Conservation (phyloP, 768 basidiomycete genomes). For the Holtermannia corniformis region DNA sequence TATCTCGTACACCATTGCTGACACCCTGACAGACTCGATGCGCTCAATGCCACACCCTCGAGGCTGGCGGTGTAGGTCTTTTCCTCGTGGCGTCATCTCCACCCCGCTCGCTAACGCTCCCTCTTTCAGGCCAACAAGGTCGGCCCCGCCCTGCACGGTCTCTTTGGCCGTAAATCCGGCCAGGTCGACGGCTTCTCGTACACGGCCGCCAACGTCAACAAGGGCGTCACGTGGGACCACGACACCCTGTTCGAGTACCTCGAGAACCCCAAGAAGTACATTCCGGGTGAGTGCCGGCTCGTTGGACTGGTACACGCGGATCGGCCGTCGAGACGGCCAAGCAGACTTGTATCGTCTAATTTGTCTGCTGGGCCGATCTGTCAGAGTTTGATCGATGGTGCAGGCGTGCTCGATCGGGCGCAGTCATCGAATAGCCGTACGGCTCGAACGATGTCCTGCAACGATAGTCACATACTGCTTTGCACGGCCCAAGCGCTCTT, state of each 20-base stretch:
- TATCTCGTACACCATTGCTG: background rate
- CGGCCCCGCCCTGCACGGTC: conserved; percentile 89
- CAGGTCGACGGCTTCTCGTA: conserved; percentile 78
- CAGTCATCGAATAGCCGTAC: too few species aligned
- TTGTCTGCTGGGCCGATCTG: too few species aligned
- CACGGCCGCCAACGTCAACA: conserved; percentile 90
- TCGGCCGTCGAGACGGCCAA: too few species aligned
- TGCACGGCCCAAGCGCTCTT: too few species aligned
- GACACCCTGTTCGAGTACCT: conserved; percentile 71
- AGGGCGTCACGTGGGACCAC: conserved; percentile 79
- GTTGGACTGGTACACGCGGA: too few species aligned
- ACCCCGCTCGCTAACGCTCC: conserved; percentile 43
- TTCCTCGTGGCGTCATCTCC: conserved; percentile 23
- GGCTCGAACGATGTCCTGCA: too few species aligned
- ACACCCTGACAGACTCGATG: conserved; percentile 32
- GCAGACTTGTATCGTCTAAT: too few species aligned
- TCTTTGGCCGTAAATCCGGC: conserved; percentile 59
- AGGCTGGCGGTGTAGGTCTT: conserved; percentile 27
- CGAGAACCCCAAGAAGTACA: conserved; percentile 92
- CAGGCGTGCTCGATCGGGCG: too few species aligned
- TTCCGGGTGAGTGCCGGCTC: conserved; percentile 11
- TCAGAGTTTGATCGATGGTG: too few species aligned
- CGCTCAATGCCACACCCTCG: conserved; percentile 76
- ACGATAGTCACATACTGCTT: background rate
- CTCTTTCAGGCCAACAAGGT: conserved; percentile 44